Evolutionary conservation across 768 basidiomycete genomes (phyloP).

Genomic region (Auricularia sp.): DNA sequence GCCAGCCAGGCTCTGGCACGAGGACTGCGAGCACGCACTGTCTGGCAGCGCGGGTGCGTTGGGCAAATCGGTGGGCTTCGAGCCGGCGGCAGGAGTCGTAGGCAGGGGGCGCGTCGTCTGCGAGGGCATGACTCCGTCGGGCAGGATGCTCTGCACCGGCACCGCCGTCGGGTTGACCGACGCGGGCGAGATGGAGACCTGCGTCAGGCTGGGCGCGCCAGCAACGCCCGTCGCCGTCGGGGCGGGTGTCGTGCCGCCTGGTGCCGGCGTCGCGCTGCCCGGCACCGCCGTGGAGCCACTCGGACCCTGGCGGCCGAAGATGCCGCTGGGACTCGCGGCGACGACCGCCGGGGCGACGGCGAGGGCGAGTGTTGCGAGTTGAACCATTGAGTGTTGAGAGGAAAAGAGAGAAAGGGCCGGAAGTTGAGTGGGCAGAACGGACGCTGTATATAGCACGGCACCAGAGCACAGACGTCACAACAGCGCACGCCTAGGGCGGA

Average conservation of each 20-base stretch:
- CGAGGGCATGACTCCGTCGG: slow-evolving; percentile 25
- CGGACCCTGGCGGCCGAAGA: not conserved
- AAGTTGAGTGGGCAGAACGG: not conserved
- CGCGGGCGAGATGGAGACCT: slow-evolving; percentile 27
- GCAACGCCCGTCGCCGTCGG: slow-evolving; percentile 15
- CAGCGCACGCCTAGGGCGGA: not conserved
- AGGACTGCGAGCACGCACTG: slow-evolving; percentile 13
- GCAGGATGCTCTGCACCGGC: slow-evolving; percentile 41
- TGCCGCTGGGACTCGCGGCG: not conserved
- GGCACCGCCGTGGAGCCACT: no score
- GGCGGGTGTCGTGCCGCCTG: not conserved
- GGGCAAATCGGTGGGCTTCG: slow-evolving; percentile 39
- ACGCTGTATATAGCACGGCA: not conserved
- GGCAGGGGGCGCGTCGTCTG: slow-evolving; percentile 36
- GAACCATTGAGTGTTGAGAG: not conserved
- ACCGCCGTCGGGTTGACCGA: slow-evolving; percentile 53
- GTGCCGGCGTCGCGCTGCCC: no score
- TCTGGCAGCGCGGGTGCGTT: slow-evolving; percentile 43
- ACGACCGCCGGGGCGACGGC: not conserved
- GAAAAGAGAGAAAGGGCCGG: not conserved
- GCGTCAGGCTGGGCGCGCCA: slow-evolving; percentile 19
- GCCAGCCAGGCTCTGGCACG: no score
- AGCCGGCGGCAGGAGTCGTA: slow-evolving; percentile 38
- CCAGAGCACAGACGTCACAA: not conserved
- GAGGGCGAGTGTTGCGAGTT: not conserved